Evolutionary conservation across 2,329 filamentous ascomycete species (phyloP), one percentile per base, ranked within the genome.

Genomic region (Colletotrichum eremochloae): DNA sequence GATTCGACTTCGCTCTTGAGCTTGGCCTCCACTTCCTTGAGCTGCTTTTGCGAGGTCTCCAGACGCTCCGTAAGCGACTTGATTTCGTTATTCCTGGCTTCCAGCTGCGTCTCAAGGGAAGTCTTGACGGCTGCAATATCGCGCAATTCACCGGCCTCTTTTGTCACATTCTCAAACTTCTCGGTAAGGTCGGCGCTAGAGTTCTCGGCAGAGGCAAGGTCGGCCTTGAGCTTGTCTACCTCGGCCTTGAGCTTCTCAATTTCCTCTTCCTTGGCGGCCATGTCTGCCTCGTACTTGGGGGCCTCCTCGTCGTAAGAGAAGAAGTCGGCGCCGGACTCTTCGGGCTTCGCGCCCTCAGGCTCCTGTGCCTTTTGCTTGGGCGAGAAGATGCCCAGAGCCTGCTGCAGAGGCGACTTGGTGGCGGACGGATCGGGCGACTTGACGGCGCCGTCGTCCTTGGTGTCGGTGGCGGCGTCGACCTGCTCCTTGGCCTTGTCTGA

Each of bases 291-390:
- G n/a, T 97, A 83, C 66, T 93, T 90, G 3, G 94, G 93, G 18
- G 97, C 86, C 81, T 98, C 96, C 63, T 92, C 92, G 71, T 98
- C 95, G 76, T 95, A 97, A 0, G 95, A 97, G 82, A 98, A 98
- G 82, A 98, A 93, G 61, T 97, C 94, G 75, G 95, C 93, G 36
- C 77, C 79, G 0, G 77, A 75, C 53, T 81, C 83, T 5, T 82
- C 80, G 3, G 79, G 76, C 74, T 78, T 78, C 8, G 72, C 68
- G 2, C 68, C 75, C 9, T 73, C 68, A 9, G 81, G 78, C 42
- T 81, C 79, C 58, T 82, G 76, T 6, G 82, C 74, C 72, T 84
- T 85, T 46, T 86, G 83, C 74, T 81, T 86, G 4, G 84, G 84
- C 2, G 86, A 88, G 75, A 87, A 87, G 75, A 87, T 82, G 46